A percentile compares a stretch with the other conserved stretches of the same genome.
Conservation (phyloP, 225 moss, liverwort and hornwort genomes). For the Asterella californica region DNA sequence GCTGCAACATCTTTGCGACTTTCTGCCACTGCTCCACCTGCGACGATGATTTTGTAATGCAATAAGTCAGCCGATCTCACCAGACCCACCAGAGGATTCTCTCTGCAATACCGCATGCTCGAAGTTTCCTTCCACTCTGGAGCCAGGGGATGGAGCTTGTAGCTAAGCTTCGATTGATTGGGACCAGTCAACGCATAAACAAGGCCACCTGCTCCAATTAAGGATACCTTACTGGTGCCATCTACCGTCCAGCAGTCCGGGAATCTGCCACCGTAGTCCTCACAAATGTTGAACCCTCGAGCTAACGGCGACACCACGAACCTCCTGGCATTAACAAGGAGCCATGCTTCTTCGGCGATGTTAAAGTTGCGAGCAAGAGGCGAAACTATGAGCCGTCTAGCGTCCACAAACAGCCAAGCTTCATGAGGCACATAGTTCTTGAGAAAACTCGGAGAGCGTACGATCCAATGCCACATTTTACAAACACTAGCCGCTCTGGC, state of each 20-base stretch:
- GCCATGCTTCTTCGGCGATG: conserved; percentile 24
- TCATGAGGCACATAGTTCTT: conserved; percentile 12
- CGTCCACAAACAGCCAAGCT: conserved; percentile 23
- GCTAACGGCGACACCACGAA: conserved; percentile 20
- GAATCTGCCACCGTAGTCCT: conserved; percentile 25
- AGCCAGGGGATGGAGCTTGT: conserved; percentile 14
- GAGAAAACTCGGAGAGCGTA: conserved; percentile 16
- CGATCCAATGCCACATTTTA: conserved; percentile 18
- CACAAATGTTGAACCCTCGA: conserved; percentile 16
- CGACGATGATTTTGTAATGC: conserved; percentile 19
- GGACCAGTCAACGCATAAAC: conserved; percentile 11
- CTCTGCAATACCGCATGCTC: conserved; percentile 14
- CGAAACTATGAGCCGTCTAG: conserved; percentile 17
- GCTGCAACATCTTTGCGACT: conserved; percentile 14
- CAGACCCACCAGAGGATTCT: conserved; percentile 22
- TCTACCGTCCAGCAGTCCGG: conserved; percentile 17
- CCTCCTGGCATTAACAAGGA: conserved; percentile 20
- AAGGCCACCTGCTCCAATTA: conserved; percentile 23
- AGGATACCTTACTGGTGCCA: conserved; percentile 9
- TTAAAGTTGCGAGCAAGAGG: conserved; percentile 17
- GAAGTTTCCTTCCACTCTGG: conserved; percentile 21
- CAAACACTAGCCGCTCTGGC: conserved; percentile 19
- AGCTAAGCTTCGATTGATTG: conserved; percentile 18
- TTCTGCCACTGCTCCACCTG: conserved; percentile 22
- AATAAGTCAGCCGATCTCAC: neutral